Percentiles rank a stretch among this genome's conserved stretches.
These are phyloP conservation scores for Podospora pseudoanserina DNA, from an alignment of 495 filamentous ascomycete species.

Conservation along the genomic window DNA sequence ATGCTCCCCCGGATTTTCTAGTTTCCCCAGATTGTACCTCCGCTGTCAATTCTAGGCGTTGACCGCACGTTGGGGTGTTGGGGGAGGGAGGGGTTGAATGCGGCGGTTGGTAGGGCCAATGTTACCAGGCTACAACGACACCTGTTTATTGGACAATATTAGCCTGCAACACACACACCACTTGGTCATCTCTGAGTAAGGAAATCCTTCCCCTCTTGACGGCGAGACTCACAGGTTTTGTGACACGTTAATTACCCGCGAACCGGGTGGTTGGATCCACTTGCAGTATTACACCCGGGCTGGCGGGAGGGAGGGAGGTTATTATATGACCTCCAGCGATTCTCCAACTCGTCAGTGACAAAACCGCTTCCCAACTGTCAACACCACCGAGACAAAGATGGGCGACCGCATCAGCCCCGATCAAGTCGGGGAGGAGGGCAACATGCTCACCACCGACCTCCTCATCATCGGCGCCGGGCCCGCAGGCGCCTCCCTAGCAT, in stretches of 20 bases:
- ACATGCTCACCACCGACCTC: constrained; percentile 42
- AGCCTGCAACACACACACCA: not conserved
- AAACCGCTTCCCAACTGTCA: too few species aligned
- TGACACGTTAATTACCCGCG: not conserved
- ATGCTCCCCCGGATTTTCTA: not conserved
- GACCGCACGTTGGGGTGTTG: not conserved
- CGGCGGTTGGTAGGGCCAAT: not conserved
- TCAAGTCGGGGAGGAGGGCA: not conserved
- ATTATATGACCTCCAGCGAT: not conserved
- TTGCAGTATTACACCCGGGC: not conserved
- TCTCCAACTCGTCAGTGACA: not conserved
- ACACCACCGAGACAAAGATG: not conserved
- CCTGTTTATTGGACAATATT: not conserved
- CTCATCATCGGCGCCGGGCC: constrained; percentile 57
- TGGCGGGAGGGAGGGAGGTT: not conserved
- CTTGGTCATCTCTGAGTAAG: not conserved
- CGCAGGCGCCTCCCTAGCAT: constrained; percentile 52
- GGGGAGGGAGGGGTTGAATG: not conserved
- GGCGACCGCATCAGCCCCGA: not conserved
- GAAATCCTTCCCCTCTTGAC: not conserved
- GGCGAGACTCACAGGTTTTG: not conserved
- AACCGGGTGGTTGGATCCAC: not conserved
- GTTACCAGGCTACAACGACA: not conserved
- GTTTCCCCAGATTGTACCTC: not conserved
- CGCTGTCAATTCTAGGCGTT: not conserved